These are phyloP conservation scores for Kodamaea sagamina DNA, from an alignment of 805 yeast species.

Conservation along the genomic window DNA sequence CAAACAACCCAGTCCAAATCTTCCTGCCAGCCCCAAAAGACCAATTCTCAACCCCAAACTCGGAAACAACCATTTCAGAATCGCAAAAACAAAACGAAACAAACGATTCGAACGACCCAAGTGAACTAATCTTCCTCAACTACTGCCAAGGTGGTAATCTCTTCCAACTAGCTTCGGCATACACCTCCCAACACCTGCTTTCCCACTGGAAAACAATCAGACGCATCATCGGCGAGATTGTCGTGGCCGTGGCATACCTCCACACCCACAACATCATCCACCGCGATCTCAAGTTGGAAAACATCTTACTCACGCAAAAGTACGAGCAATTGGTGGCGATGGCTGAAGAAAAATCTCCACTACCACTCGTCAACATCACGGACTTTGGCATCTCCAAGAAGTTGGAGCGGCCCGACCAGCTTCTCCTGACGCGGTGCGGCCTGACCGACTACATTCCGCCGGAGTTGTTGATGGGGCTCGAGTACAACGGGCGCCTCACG, in stretches of 20 bases:
- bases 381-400: constrained; percentile 88
- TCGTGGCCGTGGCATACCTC: constrained; percentile 67
- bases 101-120: neutral
- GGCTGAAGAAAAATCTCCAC: constrained; percentile 7
- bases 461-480: constrained; percentile 84
- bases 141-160: constrained; percentile 86
- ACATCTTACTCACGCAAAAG: constrained; percentile 53
- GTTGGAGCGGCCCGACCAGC: constrained; percentile 58
- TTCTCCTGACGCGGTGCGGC: constrained; percentile 88
- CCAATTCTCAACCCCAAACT: too few species aligned
- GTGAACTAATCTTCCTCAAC: constrained; percentile 45
- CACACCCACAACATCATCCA: constrained; percentile 75
- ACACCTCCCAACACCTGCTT: constrained; percentile 4
- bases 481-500: constrained; percentile 87
- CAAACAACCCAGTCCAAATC: too few species aligned
- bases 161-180: constrained; percentile 51
- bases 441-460: constrained; percentile 97
- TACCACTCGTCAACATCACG: constrained; percentile 59
- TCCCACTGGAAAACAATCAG: constrained; percentile 53
- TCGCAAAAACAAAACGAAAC: constrained; percentile 10
- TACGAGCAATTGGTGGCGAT: constrained; percentile 19
- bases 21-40: too few species aligned
- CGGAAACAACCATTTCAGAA: constrained; percentile 16
- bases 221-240: constrained; percentile 69
- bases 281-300: constrained; percentile 90